Base-by-base conservation (phyloP, 1,284 basidiomycete genomes). In the Puccinia polysora region DNA sequence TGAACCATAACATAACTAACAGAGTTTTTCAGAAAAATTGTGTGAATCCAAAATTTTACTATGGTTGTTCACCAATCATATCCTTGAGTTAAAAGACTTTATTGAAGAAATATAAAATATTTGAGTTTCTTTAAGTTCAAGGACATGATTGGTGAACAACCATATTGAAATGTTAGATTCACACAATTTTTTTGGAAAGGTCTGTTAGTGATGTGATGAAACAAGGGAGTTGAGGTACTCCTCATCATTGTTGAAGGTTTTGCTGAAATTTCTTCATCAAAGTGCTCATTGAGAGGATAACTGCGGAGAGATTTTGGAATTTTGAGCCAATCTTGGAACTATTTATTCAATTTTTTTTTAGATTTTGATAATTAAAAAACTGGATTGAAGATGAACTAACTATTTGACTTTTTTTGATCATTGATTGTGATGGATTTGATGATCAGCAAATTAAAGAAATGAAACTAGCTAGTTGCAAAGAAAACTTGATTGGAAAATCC, bases 61-160 rank as follows among this genome's bases (percentile, higher is more conserved):
- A 97, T 5, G 89, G 90, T 38, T 91, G 88, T 14, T 92, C 90
- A 65, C 94, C 94, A 0, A 95, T 97, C 79, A 97, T 97, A 93
- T 77, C 76, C 43, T 77, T 52, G 45, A 55, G 49, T 40, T 5
- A 96, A 82, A 0, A 86, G 77, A 77, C 70, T 69, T 12, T 47
- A 18, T 38, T 40, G 36, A 23, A 34, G n/a, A 15, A 28, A 23
- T 7, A 56, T n/a, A 23, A 70, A 58, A 23, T 69, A 59, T 47
- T 55, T 52, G 7, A 69, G 45, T 58, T 59, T 69, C 45, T 30
- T 30, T 34, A 34, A 15, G 32, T 56, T 55, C 45, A 52, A 77
- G 43, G 76, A 77, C 93, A 97, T 97, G 79, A 97, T 95, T 0
- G 94, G 94, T 65, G 90, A 92, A 14, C 88, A 91, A 38, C 90